phyloP scores from a whole-genome alignment of 768 basidiomycete genomes.

The Pholiota molesta region DNA sequence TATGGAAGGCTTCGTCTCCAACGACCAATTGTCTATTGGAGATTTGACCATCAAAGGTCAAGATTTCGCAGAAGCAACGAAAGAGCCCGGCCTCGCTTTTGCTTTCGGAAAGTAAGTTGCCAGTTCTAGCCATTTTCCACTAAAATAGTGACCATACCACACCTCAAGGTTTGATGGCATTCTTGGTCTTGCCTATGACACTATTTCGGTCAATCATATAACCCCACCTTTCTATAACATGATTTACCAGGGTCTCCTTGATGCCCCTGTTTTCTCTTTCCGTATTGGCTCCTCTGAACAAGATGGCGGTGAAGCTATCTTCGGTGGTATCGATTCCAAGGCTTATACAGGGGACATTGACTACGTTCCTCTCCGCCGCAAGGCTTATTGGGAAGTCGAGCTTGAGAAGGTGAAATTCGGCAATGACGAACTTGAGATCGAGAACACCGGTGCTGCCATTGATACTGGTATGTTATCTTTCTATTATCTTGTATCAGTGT shows the following conservation, averaged over 20 bases:
- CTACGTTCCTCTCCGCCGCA: constrained; percentile 91
- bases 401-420: constrained; percentile 87
- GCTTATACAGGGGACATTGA: constrained; percentile 81
- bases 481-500: not conserved
- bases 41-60: constrained; percentile 75
- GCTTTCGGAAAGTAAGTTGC: constrained; percentile 87
- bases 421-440: constrained; percentile 84
- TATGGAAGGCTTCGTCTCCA: constrained; percentile 94
- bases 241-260: constrained; percentile 80
- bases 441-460: constrained; percentile 92
- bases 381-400: constrained; percentile 99
- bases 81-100: constrained; percentile 96
- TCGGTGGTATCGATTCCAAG: constrained; percentile 82
- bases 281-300: constrained; percentile 83
- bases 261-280: constrained; percentile 92
- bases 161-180: constrained; percentile 87
- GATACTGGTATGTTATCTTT: constrained; percentile 64
- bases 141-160: constrained; percentile 1
- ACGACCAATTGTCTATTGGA: constrained; percentile 78
- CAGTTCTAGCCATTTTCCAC: not conserved
- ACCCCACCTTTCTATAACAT: constrained; percentile 94
- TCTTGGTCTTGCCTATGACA: constrained; percentile 91
- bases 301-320: constrained; percentile 89
- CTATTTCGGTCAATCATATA: constrained; percentile 92
- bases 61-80: constrained; percentile 94